phyloP scores from a whole-genome alignment of 345 rosid species.

The Geranium rotundifolium region DNA sequence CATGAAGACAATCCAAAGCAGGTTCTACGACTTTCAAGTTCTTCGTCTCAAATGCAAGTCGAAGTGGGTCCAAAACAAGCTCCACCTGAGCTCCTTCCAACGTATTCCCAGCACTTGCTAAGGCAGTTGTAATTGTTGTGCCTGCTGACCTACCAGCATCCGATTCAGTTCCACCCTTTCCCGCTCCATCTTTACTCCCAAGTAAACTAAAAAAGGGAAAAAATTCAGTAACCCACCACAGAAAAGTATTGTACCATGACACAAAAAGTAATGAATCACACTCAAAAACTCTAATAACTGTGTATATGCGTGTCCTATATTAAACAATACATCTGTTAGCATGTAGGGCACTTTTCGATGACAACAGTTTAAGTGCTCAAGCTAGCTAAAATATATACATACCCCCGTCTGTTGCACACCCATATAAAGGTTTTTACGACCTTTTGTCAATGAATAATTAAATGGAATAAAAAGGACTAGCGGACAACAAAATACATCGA shows the following conservation, averaged over 20 bases:
- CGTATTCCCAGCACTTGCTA: constrained; percentile 75
- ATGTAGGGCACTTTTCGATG: background rate
- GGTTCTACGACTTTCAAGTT: constrained; percentile 74
- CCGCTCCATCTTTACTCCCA: constrained; percentile 47
- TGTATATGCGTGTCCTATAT: background rate
- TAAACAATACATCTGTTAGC: background rate
- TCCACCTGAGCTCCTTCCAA: constrained; percentile 73
- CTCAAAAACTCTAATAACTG: background rate
- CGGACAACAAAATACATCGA: constrained; percentile 8
- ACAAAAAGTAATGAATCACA: background rate
- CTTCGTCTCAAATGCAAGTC: constrained; percentile 90
- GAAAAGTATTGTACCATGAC: no score
- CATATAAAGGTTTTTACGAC: background rate
- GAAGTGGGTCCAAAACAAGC: constrained; percentile 85
- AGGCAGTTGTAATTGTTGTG: constrained; percentile 35
- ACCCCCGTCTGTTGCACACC: background rate
- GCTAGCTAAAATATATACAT: background rate
- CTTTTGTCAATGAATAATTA: background rate
- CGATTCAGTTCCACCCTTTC: constrained; percentile 27
- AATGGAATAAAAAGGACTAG: background rate
- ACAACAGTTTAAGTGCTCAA: background rate
- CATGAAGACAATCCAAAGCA: constrained; percentile 99
- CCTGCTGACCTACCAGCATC: constrained; percentile 30
- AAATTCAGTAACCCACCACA: background rate
- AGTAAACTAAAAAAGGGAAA: constrained; percentile 34